These are phyloP conservation scores for Citrullus amarus DNA, from an alignment of 306 rosid species.

Conservation along the genomic window DNA sequence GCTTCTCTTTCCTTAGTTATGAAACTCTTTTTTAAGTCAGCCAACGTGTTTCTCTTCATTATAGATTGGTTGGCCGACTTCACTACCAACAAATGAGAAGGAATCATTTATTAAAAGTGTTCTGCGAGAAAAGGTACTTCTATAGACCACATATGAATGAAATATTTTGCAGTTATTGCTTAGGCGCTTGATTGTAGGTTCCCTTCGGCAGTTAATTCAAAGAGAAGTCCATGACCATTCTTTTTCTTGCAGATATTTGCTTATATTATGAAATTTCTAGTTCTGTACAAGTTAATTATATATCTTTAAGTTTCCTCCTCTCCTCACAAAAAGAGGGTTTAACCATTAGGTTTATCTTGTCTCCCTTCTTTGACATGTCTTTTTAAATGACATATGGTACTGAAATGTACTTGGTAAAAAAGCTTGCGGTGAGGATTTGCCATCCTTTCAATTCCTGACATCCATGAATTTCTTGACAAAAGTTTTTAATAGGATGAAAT, in stretches of 20 bases:
- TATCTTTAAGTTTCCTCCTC: not conserved
- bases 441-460: not conserved
- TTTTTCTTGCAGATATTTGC: not conserved
- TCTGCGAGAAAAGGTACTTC: slow-evolving; percentile 59
- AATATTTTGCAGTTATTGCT: not conserved
- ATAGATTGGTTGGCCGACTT: slow-evolving; percentile 96
- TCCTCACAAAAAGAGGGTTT: not conserved
- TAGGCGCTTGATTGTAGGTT: not conserved
- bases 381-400: not conserved
- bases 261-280: not conserved
- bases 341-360: not conserved
- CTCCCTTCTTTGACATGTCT: not conserved
- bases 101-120: slow-evolving; percentile 55
- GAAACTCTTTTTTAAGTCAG: not conserved
- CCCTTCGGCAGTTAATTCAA: not conserved
- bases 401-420: not conserved
- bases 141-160: not conserved
- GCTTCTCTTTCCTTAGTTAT: not conserved
- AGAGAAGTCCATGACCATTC: not conserved
- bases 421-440: not conserved
- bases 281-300: not conserved
- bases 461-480: not conserved
- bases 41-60: not conserved
- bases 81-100: slow-evolving; percentile 82
- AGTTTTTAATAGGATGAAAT: not conserved